These are phyloP conservation scores for Metarhizium guizhouense DNA, from an alignment of 2,329 filamentous ascomycete species.

Conservation along the genomic window DNA sequence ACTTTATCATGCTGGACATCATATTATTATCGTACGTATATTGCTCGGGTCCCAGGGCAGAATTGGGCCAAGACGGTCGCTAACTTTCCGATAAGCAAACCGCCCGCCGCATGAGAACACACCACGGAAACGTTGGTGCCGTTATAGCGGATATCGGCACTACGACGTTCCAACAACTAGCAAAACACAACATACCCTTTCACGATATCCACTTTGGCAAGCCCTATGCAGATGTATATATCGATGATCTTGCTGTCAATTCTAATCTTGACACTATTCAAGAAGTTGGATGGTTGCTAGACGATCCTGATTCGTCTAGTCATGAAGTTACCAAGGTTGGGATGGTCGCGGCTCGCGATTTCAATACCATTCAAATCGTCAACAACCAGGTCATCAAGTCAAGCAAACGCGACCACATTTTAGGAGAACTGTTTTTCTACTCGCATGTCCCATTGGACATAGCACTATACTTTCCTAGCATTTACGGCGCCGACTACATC, in stretches of 20 bases:
- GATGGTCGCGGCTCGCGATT: conserved; percentile 20
- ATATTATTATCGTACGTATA: conserved; percentile 20
- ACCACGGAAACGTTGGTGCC: conserved; percentile 17
- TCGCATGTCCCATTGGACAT: conserved; percentile 12
- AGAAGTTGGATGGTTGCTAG: too few relatives aligned
- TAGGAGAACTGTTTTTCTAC: conserved; percentile 24
- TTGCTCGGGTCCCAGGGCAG: too few relatives aligned
- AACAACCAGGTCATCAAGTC: conserved; percentile 21
- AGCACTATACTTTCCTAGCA: conserved; percentile 12
- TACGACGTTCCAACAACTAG: conserved; percentile 17
- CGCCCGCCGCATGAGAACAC: conserved; percentile 18
- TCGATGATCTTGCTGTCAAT: conserved; percentile 12
- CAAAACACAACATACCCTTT: conserved; percentile 18
- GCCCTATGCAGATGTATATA: conserved; percentile 21
- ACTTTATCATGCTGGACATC: conserved; percentile 18
- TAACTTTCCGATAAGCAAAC: conserved; percentile 9
- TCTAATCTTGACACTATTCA: too few relatives aligned
- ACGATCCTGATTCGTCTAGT: too few relatives aligned
- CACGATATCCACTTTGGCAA: conserved; percentile 22
- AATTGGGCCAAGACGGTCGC: too few relatives aligned
- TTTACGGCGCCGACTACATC: conserved; percentile 18
- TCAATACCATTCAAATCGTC: conserved; percentile 22
- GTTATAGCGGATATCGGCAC: conserved; percentile 18
- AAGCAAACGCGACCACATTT: conserved; percentile 20
- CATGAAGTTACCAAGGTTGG: background rate